Conservation (phyloP, 257 asterid genomes). For the Solanum verrucosum region DNA sequence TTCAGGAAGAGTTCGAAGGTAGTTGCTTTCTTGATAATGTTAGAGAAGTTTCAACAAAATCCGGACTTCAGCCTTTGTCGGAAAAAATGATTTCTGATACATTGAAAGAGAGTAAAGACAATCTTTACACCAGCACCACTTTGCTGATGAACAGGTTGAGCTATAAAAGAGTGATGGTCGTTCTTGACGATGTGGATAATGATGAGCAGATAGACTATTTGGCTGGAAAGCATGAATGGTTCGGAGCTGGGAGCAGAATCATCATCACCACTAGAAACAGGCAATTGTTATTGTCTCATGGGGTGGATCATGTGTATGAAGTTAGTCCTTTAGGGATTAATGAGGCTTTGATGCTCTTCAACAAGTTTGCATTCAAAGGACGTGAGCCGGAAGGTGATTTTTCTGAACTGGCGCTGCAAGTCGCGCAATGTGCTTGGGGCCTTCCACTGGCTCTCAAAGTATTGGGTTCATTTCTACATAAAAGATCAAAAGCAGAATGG, state of each 20-base stretch:
- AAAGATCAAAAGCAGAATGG: conserved; percentile 3
- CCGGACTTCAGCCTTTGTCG: not conserved
- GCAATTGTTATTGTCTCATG: not conserved
- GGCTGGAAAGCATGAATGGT: not conserved
- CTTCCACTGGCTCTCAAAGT: conserved; percentile 5
- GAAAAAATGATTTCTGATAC: not conserved
- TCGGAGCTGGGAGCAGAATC: conserved; percentile 3
- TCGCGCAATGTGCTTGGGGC: not conserved
- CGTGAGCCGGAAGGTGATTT: not conserved
- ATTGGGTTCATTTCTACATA: not conserved
- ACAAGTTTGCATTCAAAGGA: conserved; percentile 4
- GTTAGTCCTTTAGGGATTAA: not conserved
- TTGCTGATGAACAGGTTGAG: not conserved
- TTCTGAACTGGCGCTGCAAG: not conserved
- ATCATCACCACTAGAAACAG: conserved; percentile 3
- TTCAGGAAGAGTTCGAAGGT: not conserved
- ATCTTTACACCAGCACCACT: not conserved
- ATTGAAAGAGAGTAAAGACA: not conserved
- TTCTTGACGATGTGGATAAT: conserved; percentile 5
- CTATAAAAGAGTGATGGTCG: conserved; percentile 6
- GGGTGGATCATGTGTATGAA: not conserved
- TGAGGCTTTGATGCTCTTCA: not conserved
- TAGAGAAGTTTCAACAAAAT: conserved; percentile 2
- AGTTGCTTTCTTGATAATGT: conserved; percentile 7
- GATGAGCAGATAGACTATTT: not conserved